Evolutionary conservation across 2,329 filamentous ascomycete genomes (phyloP).

Genomic region (Diaporthe destruens): DNA sequence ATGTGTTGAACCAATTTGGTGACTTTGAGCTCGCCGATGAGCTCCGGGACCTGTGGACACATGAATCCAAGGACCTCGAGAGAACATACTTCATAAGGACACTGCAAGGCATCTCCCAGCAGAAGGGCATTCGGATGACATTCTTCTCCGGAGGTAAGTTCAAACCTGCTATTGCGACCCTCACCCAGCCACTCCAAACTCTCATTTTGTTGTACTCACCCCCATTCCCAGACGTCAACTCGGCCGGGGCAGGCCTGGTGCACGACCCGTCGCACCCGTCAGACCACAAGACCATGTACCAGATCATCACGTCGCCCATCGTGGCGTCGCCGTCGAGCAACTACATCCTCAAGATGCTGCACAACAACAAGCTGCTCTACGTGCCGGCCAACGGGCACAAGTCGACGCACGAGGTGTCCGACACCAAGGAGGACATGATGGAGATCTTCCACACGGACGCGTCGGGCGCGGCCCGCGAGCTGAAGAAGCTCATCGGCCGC

Average conservation of each 20-base stretch:
- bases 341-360: conserved; percentile 94
- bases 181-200: background rate
- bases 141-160: conserved; percentile 87
- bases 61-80: conserved; percentile 97
- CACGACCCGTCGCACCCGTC: conserved; percentile 92
- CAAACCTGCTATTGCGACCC: conserved; percentile 1
- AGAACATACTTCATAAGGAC: conserved; percentile 96
- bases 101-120: conserved; percentile 92
- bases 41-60: conserved; percentile 96
- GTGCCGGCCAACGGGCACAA: conserved; percentile 88
- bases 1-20: conserved; percentile 94
- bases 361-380: conserved; percentile 93
- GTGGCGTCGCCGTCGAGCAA: conserved; percentile 87
- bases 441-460: conserved; percentile 98
- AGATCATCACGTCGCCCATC: conserved; percentile 92
- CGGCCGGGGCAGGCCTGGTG: conserved; percentile 90
- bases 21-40: conserved; percentile 96
- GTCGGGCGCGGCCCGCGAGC: conserved; percentile 82
- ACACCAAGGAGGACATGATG: conserved; percentile 99
- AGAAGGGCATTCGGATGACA: conserved; percentile 96
- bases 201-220: conserved; percentile 28
- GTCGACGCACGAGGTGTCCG: conserved; percentile 79
- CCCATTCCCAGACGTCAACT: conserved; percentile 77
- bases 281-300: conserved; percentile 99
- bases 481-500: conserved; percentile 92